These are phyloP conservation scores for Chytridium lagenaria DNA, from an alignment of 371 early-diverging fungal genomes.

Conservation along the genomic window DNA sequence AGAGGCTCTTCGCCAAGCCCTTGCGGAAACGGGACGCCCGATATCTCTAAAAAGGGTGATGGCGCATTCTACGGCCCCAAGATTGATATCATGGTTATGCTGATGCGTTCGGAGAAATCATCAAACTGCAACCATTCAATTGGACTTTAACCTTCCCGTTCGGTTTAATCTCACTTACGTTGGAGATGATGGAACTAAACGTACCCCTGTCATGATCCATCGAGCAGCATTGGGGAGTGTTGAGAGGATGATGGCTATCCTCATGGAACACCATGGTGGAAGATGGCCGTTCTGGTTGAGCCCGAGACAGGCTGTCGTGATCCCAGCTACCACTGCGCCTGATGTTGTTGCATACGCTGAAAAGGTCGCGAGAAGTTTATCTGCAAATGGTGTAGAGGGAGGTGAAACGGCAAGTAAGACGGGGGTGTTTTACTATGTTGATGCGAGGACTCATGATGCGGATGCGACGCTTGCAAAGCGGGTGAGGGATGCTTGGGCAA, in stretches of 20 bases:
- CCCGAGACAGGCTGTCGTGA: conserved; percentile 67
- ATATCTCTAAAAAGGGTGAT: conserved; percentile 62
- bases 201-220: conserved; percentile 94
- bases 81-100: conserved; percentile 67
- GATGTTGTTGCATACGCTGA: conserved; percentile 41
- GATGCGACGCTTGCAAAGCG: conserved; percentile 61
- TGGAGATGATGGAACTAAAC: conserved; percentile 51
- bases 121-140: conserved; percentile 74
- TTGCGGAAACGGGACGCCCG: conserved; percentile 47
- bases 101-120: conserved; percentile 64
- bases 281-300: conserved; percentile 81
- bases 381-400: conserved; percentile 46
- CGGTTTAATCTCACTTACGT: conserved; percentile 86
- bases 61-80: conserved; percentile 76
- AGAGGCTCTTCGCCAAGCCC: conserved; percentile 54
- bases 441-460: conserved; percentile 48
- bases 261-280: conserved; percentile 89
- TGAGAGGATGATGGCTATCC: conserved; percentile 95
- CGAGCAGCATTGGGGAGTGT: conserved; percentile 93
- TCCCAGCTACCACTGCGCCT: conserved; percentile 46
- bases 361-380: conserved; percentile 39
- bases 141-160: conserved; percentile 88
- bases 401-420: conserved; percentile 17
- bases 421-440: conserved; percentile 55
- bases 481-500: conserved; percentile 74